phyloP scores from a whole-genome alignment of 768 basidiomycete genomes.

The Serendipita sp. region DNA sequence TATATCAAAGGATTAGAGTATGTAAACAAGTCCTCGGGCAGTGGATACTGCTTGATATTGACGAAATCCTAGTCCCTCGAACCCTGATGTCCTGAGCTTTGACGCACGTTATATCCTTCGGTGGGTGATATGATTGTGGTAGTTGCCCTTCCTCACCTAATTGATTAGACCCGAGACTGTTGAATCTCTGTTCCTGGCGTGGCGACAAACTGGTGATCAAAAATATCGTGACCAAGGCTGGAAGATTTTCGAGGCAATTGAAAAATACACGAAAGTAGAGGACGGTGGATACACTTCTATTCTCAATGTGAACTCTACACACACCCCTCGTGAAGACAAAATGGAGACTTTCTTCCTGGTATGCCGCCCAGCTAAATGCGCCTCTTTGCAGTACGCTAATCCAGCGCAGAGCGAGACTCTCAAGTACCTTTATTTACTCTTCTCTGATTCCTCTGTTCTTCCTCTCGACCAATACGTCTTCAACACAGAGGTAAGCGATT shows the following conservation, averaged over 20 bases:
- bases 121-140: constrained; percentile 20
- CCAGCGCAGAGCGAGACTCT: constrained; percentile 62
- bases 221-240: constrained; percentile 74
- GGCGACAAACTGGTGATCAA: constrained; percentile 70
- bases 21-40: not conserved
- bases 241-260: constrained; percentile 79
- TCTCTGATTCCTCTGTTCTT: constrained; percentile 54
- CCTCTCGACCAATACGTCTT: constrained; percentile 66
- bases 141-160: not conserved
- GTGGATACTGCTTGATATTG: not conserved
- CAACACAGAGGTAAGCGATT: constrained; percentile 63
- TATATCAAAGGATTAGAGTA: not conserved
- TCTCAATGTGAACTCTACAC: constrained; percentile 66
- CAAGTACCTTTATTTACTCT: constrained; percentile 82
- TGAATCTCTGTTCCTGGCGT: constrained; percentile 86
- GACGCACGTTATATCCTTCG: constrained; percentile 91
- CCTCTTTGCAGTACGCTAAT: not conserved
- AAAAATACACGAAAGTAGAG: constrained; percentile 61
- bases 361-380: constrained; percentile 15
- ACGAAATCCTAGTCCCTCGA: not conserved
- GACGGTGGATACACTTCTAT: constrained; percentile 75
- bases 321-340: constrained; percentile 57
- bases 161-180: constrained; percentile 69
- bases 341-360: constrained; percentile 96
- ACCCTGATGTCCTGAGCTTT: constrained; percentile 23